Evolutionary conservation across 164 flowering plant genomes (phyloP).

Genomic region (Piper betle): DNA sequence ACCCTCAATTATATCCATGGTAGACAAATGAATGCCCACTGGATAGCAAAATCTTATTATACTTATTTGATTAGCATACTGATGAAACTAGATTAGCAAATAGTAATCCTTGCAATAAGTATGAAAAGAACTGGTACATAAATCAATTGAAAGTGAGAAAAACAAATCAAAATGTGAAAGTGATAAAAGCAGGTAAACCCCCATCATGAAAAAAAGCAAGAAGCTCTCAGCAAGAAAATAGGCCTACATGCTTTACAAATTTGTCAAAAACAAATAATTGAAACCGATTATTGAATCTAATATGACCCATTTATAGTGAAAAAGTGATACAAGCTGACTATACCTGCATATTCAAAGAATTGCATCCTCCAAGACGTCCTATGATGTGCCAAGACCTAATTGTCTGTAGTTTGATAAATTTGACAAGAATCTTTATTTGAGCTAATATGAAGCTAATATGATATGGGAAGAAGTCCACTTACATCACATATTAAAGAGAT

Average conservation of each 20-base stretch:
- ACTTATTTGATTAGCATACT: too few relatives aligned
- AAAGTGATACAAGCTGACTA: neutral
- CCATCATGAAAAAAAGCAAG: neutral
- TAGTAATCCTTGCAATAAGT: too few relatives aligned
- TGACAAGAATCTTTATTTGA: neutral
- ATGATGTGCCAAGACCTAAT: constrained; percentile 79
- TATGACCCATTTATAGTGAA: neutral
- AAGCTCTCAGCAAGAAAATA: neutral
- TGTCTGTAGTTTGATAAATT: constrained; percentile 29
- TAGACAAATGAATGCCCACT: neutral
- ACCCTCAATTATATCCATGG: neutral
- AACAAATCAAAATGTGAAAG: neutral
- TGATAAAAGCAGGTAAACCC: neutral
- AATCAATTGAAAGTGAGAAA: too few relatives aligned
- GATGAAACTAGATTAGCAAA: too few relatives aligned
- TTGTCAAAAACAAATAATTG: neutral
- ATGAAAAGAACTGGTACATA: too few relatives aligned
- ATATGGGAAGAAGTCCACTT: constrained; percentile 21
- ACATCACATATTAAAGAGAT: constrained; percentile 65
- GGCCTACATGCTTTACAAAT: neutral
- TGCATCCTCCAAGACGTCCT: constrained; percentile 82
- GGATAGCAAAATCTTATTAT: neutral
- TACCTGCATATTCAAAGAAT: constrained; percentile 93
- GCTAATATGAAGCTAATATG: neutral
- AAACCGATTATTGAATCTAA: neutral